Base-by-base conservation (phyloP, 1,139 yeast genomes). In the Candida glucosophila region DNA sequence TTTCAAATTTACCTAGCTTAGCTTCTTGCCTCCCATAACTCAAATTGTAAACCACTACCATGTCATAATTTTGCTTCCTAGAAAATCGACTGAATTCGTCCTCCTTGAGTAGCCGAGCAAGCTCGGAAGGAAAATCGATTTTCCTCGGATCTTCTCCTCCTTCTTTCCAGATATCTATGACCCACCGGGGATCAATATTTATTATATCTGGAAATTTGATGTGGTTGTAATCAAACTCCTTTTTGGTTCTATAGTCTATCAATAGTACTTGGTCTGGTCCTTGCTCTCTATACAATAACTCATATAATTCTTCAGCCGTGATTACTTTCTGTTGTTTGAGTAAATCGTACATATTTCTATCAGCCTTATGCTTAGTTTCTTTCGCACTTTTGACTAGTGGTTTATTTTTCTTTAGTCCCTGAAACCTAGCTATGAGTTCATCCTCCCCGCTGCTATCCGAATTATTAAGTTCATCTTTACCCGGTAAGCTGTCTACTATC, bases 151-250 rank as follows among this genome's bases (percentile, higher is more conserved):
- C 52, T 3, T 55, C 48, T 15, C 64, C 49, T 20, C 70, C 51
- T 16, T 29, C 38, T 14, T 31, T 41, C 8, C 32, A 25, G 8
- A 58, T 25, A 18, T 40, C 35, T 4, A 31, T 32, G 3, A 58
- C 40, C 5, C 73, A 58, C 4, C 71, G 54, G 0, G 95, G 95
- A 30, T 81, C 93, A 9, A 85, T 67, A 44, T 86, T 79, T 11
- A 81, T 66, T 6, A 77, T 49, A 24, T 77, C 67, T 2, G 55
- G 47, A 18, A 65, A 54, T 12, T 65, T 61, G 17, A 86, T 71
- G 44, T 79, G 94, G 20, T 70, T 67, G 26, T 58, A 59, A 23
- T 70, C 65, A 47, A 66, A 82, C 22, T 70, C 76, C 14, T 60
- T 59, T 22, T 77, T 55, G 9, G 74, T 59, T 33, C 95, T 60